These are phyloP conservation scores for Mitragyna speciosa DNA, from an alignment of 257 asterid genomes.

Conservation along the genomic window DNA sequence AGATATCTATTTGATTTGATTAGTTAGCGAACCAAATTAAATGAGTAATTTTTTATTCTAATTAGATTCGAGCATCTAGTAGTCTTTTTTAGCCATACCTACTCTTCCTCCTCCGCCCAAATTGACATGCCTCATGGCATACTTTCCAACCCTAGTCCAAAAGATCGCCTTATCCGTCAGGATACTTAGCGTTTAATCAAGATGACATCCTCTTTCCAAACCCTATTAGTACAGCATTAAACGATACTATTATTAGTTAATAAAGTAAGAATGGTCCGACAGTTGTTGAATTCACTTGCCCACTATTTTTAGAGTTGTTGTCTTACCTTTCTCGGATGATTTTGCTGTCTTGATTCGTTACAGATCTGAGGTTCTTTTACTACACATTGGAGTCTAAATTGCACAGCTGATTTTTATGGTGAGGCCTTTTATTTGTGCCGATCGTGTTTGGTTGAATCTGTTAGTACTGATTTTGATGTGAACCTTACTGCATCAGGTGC, in stretches of 20 bases:
- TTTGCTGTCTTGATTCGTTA: neutral
- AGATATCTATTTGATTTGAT: no score
- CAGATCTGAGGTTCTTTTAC: slow-evolving; percentile 7
- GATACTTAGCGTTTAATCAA: neutral
- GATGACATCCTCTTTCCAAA: slow-evolving; percentile 16
- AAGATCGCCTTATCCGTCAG: neutral
- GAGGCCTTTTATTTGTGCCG: neutral
- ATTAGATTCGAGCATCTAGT: no score
- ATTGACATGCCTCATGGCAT: neutral
- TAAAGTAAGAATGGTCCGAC: no score
- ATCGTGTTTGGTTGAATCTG: neutral
- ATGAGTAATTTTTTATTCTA: no score
- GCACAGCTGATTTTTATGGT: neutral
- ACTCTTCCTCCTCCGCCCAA: no score
- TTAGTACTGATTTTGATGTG: neutral
- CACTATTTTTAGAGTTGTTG: neutral
- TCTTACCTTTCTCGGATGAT: neutral
- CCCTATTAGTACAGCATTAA: neutral
- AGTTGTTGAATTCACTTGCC: neutral
- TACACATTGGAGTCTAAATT: neutral
- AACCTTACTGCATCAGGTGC: neutral
- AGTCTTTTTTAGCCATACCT: no score
- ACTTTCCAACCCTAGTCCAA: slow-evolving; percentile 28
- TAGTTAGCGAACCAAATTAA: no score
- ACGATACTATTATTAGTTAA: neutral